These are phyloP conservation scores for Ophiostoma piceae DNA, from an alignment of 2,329 filamentous ascomycete genomes.

Conservation along the genomic window DNA sequence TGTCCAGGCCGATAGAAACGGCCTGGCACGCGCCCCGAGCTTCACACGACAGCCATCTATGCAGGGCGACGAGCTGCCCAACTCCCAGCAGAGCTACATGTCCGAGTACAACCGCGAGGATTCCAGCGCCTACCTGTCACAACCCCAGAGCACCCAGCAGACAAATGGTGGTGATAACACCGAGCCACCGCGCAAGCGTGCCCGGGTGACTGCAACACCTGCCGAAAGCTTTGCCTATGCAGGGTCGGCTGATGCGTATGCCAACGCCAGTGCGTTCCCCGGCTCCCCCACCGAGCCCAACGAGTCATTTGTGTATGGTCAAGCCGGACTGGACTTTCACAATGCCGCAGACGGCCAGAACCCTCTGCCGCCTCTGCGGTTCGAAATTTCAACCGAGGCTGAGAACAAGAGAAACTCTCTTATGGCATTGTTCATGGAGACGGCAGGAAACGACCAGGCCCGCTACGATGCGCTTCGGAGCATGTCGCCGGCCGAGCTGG, in stretches of 20 bases:
- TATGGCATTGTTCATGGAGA: constrained; percentile 76
- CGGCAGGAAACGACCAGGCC: constrained; percentile 60
- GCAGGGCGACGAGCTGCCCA: constrained; percentile 65
- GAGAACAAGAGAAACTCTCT: constrained; percentile 77
- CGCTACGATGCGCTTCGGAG: constrained; percentile 72
- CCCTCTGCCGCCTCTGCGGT: constrained; percentile 60
- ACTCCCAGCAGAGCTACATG: constrained; percentile 77
- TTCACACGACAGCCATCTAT: constrained; percentile 68
- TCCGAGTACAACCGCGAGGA: constrained; percentile 76
- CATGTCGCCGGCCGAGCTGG: constrained; percentile 73
- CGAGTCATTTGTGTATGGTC: constrained; percentile 68
- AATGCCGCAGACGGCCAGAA: constrained; percentile 48
- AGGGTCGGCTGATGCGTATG: constrained; percentile 38
- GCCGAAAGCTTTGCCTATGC: constrained; percentile 52
- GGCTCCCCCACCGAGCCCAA: constrained; percentile 75
- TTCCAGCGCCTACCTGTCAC: constrained; percentile 59
- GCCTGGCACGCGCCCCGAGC: constrained; percentile 60
- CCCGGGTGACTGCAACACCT: constrained; percentile 52
- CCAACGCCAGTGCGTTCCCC: constrained; percentile 46
- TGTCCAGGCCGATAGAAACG: constrained; percentile 38
- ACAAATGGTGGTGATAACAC: constrained; percentile 52
- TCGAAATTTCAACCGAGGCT: constrained; percentile 56
- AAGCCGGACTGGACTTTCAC: constrained; percentile 40
- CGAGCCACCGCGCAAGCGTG: constrained; percentile 80
- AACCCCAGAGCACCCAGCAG: constrained; percentile 38